phyloP scores from a whole-genome alignment of 2,329 filamentous ascomycete genomes.

The Penicillium psychrosexuale region DNA sequence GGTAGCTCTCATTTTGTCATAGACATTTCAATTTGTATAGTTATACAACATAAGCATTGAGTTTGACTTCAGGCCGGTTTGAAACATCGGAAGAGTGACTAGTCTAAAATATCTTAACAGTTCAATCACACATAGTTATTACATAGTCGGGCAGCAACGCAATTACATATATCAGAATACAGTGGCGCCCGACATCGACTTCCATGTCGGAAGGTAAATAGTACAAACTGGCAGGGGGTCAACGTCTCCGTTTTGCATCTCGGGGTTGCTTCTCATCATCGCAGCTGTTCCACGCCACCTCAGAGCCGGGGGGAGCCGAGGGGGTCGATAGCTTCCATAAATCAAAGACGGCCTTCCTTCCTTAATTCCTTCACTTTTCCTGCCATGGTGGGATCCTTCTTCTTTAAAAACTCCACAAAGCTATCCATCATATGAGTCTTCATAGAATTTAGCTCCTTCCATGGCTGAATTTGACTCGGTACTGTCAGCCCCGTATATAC shows the following conservation, averaged over 20 bases:
- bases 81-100: not conserved
- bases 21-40: not conserved
- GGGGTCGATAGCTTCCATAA: not conserved
- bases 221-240: no score
- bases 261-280: no score
- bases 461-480: constrained; percentile 7
- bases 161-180: not conserved
- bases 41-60: not conserved
- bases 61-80: not conserved
- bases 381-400: constrained; percentile 1
- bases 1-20: not conserved
- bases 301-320: no score
- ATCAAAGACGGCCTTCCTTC: not conserved
- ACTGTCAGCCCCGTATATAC: constrained; percentile 22
- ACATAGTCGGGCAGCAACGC: not conserved
- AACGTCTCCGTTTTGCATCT: no score
- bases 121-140: not conserved
- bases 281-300: no score
- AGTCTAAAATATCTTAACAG: not conserved
- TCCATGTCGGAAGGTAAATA: no score
- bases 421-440: constrained; percentile 4
- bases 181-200: no score
- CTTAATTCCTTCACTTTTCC: constrained; percentile 1
- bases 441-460: constrained; percentile 1
- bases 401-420: constrained; percentile 1